phyloP scores from a whole-genome alignment of 441 rosid genomes.

The Populus hybrid region DNA sequence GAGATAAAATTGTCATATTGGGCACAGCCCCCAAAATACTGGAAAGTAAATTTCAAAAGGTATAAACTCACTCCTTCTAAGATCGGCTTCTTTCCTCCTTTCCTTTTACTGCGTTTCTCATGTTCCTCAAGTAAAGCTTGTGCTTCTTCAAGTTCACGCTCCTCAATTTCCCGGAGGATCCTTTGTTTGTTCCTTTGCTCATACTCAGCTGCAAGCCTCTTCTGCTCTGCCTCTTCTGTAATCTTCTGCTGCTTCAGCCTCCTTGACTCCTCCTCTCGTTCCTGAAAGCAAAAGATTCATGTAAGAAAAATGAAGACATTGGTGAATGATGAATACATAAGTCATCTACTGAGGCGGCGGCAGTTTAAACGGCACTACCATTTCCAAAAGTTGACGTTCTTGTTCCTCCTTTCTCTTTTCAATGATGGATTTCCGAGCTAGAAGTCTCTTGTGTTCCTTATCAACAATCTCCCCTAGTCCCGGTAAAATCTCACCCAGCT shows the following conservation, averaged over 20 bases:
- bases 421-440: constrained; percentile 90
- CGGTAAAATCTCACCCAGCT: constrained; percentile 67
- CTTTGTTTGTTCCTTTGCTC: constrained; percentile 79
- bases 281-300: constrained; percentile 38
- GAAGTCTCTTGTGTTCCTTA: constrained; percentile 90
- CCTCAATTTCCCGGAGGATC: constrained; percentile 81
- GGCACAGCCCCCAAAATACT: not conserved
- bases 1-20: constrained; percentile 9
- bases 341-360: not conserved
- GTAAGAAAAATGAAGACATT: not conserved
- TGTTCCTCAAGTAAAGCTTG: constrained; percentile 81
- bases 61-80: constrained; percentile 67
- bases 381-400: constrained; percentile 89
- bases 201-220: constrained; percentile 74
- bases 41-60: not conserved
- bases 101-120: constrained; percentile 70
- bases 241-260: constrained; percentile 75
- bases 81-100: constrained; percentile 68
- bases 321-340: not conserved
- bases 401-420: constrained; percentile 98
- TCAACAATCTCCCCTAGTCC: constrained; percentile 76
- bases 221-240: constrained; percentile 93
- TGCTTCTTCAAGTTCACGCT: constrained; percentile 85
- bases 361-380: constrained; percentile 43
- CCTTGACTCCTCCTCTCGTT: constrained; percentile 86